A percentile compares a stretch with the other conserved stretches of the same genome.
Evolutionary conservation across 2,329 filamentous ascomycete genomes (phyloP).

Genomic region (Thielaviopsis punctulata): DNA sequence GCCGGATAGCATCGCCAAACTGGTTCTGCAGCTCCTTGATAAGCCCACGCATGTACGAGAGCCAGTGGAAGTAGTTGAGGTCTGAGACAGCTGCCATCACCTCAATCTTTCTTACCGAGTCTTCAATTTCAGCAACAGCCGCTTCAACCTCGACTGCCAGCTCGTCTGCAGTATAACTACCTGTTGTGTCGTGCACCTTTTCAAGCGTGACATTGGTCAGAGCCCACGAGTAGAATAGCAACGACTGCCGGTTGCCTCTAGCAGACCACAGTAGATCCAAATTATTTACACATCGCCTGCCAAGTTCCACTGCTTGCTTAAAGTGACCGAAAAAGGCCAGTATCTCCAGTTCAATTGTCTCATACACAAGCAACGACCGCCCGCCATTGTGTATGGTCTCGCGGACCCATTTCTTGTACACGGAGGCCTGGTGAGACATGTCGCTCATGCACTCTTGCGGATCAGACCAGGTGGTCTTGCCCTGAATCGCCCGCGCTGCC

Average conservation of each 20-base stretch:
- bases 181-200: constrained; percentile 29
- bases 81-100: constrained; percentile 40
- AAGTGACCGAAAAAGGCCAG: constrained; percentile 48
- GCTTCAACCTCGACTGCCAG: constrained; percentile 24
- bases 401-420: constrained; percentile 42
- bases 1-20: constrained; percentile 38
- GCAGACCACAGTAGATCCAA: constrained; percentile 39
- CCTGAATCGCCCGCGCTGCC: constrained; percentile 51
- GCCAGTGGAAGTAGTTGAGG: constrained; percentile 57
- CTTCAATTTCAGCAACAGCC: constrained; percentile 34
- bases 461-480: constrained; percentile 43
- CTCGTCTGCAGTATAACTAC: constrained; percentile 10
- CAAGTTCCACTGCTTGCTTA: constrained; percentile 38
- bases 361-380: constrained; percentile 49
- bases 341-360: constrained; percentile 45
- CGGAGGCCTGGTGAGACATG: constrained; percentile 40
- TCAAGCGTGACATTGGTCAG: constrained; percentile 34
- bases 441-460: constrained; percentile 47
- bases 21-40: constrained; percentile 43
- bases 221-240: constrained; percentile 44
- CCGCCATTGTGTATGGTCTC: constrained; percentile 39
- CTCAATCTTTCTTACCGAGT: constrained; percentile 42
- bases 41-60: constrained; percentile 50
- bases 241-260: constrained; percentile 37
- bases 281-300: constrained; percentile 30